Conservation (phyloP, 805 yeast genomes). For the Zygotorulaspora danielsina region DNA sequence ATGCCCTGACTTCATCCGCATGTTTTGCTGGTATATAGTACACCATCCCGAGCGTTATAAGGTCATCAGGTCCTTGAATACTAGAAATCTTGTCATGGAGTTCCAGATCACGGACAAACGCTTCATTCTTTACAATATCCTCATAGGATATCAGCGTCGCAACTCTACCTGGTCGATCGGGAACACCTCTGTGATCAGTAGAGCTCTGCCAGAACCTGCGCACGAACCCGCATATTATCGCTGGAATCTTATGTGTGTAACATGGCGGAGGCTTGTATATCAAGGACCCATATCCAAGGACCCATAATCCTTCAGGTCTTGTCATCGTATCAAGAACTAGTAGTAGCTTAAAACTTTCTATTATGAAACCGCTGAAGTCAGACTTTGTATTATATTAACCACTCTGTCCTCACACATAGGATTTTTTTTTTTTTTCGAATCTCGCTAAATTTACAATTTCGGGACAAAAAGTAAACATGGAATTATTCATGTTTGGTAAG, state of each 20-base stretch:
- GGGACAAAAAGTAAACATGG: too few species aligned
- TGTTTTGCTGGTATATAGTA: constrained; percentile 68
- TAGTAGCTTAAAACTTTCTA: too few species aligned
- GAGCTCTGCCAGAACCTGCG: constrained; percentile 91
- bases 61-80: constrained; percentile 36
- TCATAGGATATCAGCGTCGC: constrained; percentile 69
- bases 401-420: too few species aligned
- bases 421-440: too few species aligned
- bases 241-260: constrained; percentile 58
- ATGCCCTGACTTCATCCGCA: constrained; percentile 57
- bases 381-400: too few species aligned
- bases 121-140: constrained; percentile 42
- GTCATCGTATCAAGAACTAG: constrained; percentile 11
- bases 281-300: constrained; percentile 86
- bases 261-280: constrained; percentile 88
- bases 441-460: too few species aligned
- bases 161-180: constrained; percentile 82
- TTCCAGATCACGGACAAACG: constrained; percentile 42
- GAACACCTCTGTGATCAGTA: constrained; percentile 86
- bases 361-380: too few species aligned
- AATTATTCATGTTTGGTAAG: too few species aligned
- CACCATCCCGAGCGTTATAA: constrained; percentile 74
- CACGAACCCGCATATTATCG: constrained; percentile 68
- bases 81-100: constrained; percentile 16
- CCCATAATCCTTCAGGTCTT: constrained; percentile 48